Base-by-base conservation (phyloP, 495 filamentous ascomycete species). In the Sphaerosporella brunnea region DNA sequence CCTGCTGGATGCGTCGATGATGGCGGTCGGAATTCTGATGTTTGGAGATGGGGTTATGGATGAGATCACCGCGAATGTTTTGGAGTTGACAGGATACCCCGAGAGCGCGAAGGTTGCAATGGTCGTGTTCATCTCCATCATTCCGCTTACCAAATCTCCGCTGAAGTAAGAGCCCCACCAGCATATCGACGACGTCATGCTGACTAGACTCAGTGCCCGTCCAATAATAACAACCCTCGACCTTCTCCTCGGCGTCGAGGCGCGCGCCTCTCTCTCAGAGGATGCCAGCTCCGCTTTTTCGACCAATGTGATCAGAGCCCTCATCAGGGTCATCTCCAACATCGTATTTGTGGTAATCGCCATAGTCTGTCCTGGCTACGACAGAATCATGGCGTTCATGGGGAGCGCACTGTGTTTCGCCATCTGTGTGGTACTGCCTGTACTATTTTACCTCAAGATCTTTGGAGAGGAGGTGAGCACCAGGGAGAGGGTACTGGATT, bases 71-170 rank as follows among this genome's bases (percentile, higher is more conserved):
- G 78, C 80, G 35, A 96, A 92, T 62, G 75, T 97, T 35, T 69
- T 96, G 34, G 63, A 70, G 32, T 77, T 75, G 7, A 58, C 72
- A 35, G 75, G 76, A 36, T 95, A 93, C 62, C 88, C 90, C 1
- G 65, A 72, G n/a, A 68, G 65, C 0, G 58, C 93, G 24, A 80
- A 79, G 13, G 63, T 87, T 30, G 72, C 82, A 51, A 84, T 96
- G 55, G 79, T 83, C 34, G 63, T 80, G 36, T 90, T 84, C 63
- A 80, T 95, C 52, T 78, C 80, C 42, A 84, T 96, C 56, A 93
- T 97, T 50, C 90, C 90, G 2, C 66, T 97, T 24, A 93, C 90
- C 13, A 97, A 97, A 64, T 75, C 93, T 19, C 90, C 90, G 15
- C 66, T 97, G 42, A 94, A 94, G 73, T 79, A 62, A 67, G 72